phyloP scores from a whole-genome alignment of 2,329 filamentous ascomycete genomes.

The Ceratocystis eucalypticola region DNA sequence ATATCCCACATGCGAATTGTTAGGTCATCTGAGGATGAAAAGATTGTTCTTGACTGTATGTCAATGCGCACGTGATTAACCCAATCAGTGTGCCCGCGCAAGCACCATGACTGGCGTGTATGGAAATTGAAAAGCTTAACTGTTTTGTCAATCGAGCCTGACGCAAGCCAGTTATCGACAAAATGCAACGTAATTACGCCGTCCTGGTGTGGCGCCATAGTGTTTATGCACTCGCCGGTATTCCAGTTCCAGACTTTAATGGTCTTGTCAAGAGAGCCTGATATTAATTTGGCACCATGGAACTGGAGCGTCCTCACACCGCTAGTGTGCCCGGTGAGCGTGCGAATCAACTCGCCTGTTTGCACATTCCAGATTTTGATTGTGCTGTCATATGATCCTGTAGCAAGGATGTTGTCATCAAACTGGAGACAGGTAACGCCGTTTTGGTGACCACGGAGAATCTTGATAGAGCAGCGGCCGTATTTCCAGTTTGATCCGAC shows the following conservation, averaged over 20 bases:
- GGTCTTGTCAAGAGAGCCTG: slow-evolving; percentile 73
- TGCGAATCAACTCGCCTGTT: slow-evolving; percentile 74
- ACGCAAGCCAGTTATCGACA: slow-evolving; percentile 69
- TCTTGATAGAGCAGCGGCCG: slow-evolving; percentile 70
- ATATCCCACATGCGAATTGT: slow-evolving; percentile 89
- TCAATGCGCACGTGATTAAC: slow-evolving; percentile 93
- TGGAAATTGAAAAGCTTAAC: slow-evolving; percentile 90
- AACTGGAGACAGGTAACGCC: slow-evolving; percentile 47
- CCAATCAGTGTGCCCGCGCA: slow-evolving; percentile 84
- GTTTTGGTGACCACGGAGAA: slow-evolving; percentile 75
- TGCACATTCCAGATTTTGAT: slow-evolving; percentile 96
- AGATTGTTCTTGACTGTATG: slow-evolving; percentile 64
- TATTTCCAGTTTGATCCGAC: slow-evolving; percentile 98
- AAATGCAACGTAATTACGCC: slow-evolving; percentile 84
- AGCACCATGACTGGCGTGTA: slow-evolving; percentile 62
- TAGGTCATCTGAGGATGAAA: slow-evolving; percentile 88
- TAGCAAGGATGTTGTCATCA: slow-evolving; percentile 80
- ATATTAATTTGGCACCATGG: slow-evolving; percentile 81
- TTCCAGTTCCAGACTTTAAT: slow-evolving; percentile 96
- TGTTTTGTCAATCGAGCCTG: slow-evolving; percentile 76
- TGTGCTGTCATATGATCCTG: slow-evolving; percentile 86
- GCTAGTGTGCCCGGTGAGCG: slow-evolving; percentile 64
- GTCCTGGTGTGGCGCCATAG: slow-evolving; percentile 61
- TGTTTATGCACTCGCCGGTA: slow-evolving; percentile 74
- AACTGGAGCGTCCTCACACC: slow-evolving; percentile 87